A percentile compares a stretch with the other conserved stretches of the same genome.
Evolutionary conservation across 257 asterid genomes (phyloP).

Genomic region (Solanum sparsipilum): DNA sequence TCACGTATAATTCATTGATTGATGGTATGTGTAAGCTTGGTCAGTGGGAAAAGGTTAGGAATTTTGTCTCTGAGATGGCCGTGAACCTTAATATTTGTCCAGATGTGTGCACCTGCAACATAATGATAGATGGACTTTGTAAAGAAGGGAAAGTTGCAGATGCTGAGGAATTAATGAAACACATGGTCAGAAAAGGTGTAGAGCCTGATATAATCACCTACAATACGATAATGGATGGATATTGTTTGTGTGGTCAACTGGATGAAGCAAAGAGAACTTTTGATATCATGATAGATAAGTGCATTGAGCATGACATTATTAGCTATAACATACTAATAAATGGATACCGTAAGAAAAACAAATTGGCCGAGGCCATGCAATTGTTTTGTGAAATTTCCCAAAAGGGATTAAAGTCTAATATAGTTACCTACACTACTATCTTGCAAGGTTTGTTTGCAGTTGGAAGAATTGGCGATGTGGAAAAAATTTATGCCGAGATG

Average conservation of each 20-base stretch:
- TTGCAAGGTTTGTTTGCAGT: background rate
- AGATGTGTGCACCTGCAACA: background rate
- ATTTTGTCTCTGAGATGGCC: background rate
- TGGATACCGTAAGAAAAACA: background rate
- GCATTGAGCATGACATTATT: background rate
- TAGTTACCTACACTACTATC: background rate
- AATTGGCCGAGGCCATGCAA: background rate
- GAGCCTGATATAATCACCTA: background rate
- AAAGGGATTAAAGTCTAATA: background rate
- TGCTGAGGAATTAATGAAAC: background rate
- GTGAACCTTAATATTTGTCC: background rate
- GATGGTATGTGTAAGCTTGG: background rate
- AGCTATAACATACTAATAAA: background rate
- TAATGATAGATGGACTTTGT: background rate
- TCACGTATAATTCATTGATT: background rate
- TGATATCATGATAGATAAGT: background rate
- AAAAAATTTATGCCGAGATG: background rate
- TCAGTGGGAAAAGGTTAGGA: background rate
- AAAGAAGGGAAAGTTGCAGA: background rate
- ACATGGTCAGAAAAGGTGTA: background rate
- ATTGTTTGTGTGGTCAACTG: background rate
- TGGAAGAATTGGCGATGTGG: background rate
- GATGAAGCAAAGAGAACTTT: background rate
- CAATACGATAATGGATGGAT: background rate
- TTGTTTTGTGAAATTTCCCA: background rate